Evolutionary conservation across 805 yeast species (phyloP), one percentile per base, ranked within the genome.

Genomic region (Kodamaea hsintzibuensis): DNA sequence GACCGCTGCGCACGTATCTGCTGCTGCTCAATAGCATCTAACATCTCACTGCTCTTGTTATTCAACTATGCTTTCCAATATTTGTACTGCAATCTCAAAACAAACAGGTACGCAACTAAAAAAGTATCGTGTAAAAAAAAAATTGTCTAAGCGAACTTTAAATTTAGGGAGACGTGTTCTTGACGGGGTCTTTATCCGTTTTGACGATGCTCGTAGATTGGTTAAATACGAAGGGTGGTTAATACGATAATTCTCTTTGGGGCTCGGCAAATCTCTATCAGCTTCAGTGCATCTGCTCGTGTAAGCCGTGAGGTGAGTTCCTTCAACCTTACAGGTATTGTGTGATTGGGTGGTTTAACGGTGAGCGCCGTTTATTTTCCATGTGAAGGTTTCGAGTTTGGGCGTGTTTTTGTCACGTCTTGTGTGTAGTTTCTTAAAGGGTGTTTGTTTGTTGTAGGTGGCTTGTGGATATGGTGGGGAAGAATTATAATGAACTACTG

Each of bases 1-100:
- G 25, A 17, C 44, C 44, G 44, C 25, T 40, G 44, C n/a, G 47
- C 47, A n/a, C 47, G 47, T 25, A 44, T 13, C 47, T 25, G 47
- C 47, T 44, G 47, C 47, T 44, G 47, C 47, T 44, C 47, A 44
- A 44, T 44, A 44, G 47, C 47, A 27, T 44, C 47, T 44, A 44
- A 44, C 44, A 40, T 40, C 25, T 7, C 22, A 30, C 35, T 12
- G 35, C 35, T 30, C 35, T 30, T 30, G 35, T 30, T n/a, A 30
- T 30, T 30, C 35, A 12, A 30, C 35, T 30, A 4, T 30, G 35
- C 35, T 30, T 30, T 8, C 35, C 19, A 19, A 16, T 40, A 19
- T 40, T 12, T 40, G 19, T 40, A 16, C 42, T 38, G 18, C 19
- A 10, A 16, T 16, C 44, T 40, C 44, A 40, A 40, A 40, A 40